phyloP scores from a whole-genome alignment of 371 early-diverging fungal genomes.

The Actinomucor elegans region DNA sequence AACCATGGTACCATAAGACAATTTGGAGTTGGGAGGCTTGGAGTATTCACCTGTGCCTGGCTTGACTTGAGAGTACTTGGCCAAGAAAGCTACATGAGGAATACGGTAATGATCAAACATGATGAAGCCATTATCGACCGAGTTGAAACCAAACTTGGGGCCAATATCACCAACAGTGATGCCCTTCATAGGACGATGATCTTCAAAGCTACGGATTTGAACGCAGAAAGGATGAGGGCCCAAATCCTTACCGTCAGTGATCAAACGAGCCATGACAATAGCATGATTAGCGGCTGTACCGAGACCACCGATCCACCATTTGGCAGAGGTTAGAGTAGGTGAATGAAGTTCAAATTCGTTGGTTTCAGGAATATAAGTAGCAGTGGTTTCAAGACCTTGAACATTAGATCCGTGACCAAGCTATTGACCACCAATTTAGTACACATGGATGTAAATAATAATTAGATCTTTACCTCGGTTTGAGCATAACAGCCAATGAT shows the following conservation, averaged over 20 bases:
- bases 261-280: slow-evolving; percentile 84
- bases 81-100: slow-evolving; percentile 78
- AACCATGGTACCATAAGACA: slow-evolving; percentile 80
- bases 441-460: no score
- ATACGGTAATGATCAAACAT: slow-evolving; percentile 77
- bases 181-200: slow-evolving; percentile 78
- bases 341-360: slow-evolving; percentile 87
- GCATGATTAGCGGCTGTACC: slow-evolving; percentile 76
- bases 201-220: slow-evolving; percentile 78
- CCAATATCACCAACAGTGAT: slow-evolving; percentile 91
- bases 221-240: slow-evolving; percentile 89
- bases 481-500: slow-evolving; percentile 89
- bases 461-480: slow-evolving; percentile 74
- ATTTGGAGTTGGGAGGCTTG: slow-evolving; percentile 70
- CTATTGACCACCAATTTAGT: slow-evolving; percentile 19
- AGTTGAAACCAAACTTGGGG: slow-evolving; percentile 82
- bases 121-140: slow-evolving; percentile 87
- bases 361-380: slow-evolving; percentile 77
- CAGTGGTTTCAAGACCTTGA: slow-evolving; percentile 86
- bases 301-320: slow-evolving; percentile 92
- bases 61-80: slow-evolving; percentile 73
- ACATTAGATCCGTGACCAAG: slow-evolving; percentile 83
- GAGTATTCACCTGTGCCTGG: slow-evolving; percentile 65
- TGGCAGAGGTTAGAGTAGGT: slow-evolving; percentile 76
- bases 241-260: slow-evolving; percentile 74